Evolutionary conservation across 352 stramenopile genomes (phyloP).

Genomic region (Globisporangium okanoganense): DNA sequence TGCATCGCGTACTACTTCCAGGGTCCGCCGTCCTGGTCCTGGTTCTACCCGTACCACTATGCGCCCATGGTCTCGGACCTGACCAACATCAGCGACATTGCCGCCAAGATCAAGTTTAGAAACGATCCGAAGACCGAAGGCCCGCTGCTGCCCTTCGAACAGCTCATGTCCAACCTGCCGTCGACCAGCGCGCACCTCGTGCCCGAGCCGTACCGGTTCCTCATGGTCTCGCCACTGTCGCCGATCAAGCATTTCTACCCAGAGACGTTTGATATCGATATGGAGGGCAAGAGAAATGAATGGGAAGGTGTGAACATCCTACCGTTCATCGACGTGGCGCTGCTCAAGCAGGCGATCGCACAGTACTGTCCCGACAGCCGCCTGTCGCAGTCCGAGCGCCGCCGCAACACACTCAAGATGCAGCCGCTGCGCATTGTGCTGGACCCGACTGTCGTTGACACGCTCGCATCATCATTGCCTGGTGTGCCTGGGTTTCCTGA

Average conservation of each 20-base stretch:
- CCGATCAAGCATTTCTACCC: conserved; percentile 97
- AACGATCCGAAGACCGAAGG: conserved; percentile 48
- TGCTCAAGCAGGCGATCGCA: conserved; percentile 91
- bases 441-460: conserved; percentile 72
- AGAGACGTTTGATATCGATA: conserved; percentile 77
- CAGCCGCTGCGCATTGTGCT: conserved; percentile 82
- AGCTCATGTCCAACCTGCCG: conserved; percentile 97
- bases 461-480: conserved; percentile 60
- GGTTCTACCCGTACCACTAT: conserved; percentile 99
- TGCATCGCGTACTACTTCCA: conserved; percentile 83
- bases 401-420: conserved; percentile 84
- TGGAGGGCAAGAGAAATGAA: conserved; percentile 91
- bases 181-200: conserved; percentile 94
- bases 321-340: conserved; percentile 96
- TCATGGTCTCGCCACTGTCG: conserved; percentile 95
- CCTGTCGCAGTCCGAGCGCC: conserved; percentile 89
- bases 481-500: conserved; percentile 62
- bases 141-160: conserved; percentile 96
- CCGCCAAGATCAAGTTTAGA: conserved; percentile 80
- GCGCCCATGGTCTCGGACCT: conserved; percentile 98
- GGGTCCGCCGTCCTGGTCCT: conserved; percentile 96
- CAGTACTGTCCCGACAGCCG: conserved; percentile 87
- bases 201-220: conserved; percentile 88
- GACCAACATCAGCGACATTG: conserved; percentile 79
- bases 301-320: conserved; percentile 99